Evolutionary conservation across 352 stramenopile species (phyloP).

Genomic region (Phytophthora palmivora): DNA sequence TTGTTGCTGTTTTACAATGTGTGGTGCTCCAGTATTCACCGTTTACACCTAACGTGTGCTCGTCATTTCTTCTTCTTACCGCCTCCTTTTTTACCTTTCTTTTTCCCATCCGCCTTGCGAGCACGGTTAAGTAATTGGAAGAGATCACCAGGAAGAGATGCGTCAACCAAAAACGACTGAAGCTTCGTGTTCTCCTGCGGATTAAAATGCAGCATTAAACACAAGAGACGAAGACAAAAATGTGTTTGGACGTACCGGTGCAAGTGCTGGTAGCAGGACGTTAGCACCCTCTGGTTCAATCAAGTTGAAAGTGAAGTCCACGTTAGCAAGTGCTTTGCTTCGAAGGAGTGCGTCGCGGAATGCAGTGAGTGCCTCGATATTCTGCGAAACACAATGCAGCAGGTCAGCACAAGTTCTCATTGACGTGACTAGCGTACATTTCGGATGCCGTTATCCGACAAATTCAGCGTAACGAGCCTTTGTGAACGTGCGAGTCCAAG

Average conservation of each 20-base stretch:
- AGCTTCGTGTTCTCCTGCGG: constrained; percentile 69
- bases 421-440: constrained; percentile 45
- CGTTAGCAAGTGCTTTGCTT: constrained; percentile 70
- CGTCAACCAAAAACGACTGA: constrained; percentile 78
- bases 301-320: constrained; percentile 85
- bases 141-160: constrained; percentile 70
- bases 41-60: constrained; percentile 14
- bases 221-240: neutral
- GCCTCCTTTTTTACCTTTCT: constrained; percentile 81
- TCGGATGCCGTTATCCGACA: constrained; percentile 83
- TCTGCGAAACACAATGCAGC: constrained; percentile 25
- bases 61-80: constrained; percentile 63
- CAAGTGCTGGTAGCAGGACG: constrained; percentile 64
- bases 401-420: neutral
- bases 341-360: constrained; percentile 73
- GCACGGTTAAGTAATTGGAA: constrained; percentile 80
- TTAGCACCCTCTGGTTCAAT: constrained; percentile 74
- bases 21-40: constrained; percentile 27
- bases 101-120: constrained; percentile 75
- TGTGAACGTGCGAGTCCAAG: constrained; percentile 70
- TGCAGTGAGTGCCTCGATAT: constrained; percentile 51
- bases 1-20: constrained; percentile 37
- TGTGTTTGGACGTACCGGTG: constrained; percentile 36
- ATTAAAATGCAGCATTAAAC: neutral
- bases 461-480: constrained; percentile 66